Conservation (phyloP, 2,329 filamentous ascomycete genomes). For the Trichoderma sp. region DNA sequence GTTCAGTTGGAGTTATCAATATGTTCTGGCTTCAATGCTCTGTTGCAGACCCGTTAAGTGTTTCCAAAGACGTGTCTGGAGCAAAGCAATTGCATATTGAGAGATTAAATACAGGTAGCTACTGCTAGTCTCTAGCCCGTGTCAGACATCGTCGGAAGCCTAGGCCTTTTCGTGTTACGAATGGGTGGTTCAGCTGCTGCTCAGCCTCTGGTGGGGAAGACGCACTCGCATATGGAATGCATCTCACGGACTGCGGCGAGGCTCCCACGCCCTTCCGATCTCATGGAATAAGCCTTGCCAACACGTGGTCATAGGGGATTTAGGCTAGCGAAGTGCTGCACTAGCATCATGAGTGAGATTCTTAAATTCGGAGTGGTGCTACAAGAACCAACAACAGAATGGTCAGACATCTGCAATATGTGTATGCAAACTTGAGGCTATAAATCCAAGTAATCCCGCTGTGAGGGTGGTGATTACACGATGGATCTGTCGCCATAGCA, state of each 20-base stretch:
- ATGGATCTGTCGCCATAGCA: background rate
- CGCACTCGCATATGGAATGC: background rate
- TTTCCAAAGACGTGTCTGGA: background rate
- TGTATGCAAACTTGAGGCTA: background rate
- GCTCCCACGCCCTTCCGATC: slow-evolving; percentile 12
- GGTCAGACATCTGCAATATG: background rate
- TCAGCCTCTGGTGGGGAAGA: slow-evolving; percentile 11
- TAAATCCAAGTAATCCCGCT: background rate
- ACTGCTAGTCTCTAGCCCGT: background rate
- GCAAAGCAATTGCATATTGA: background rate
- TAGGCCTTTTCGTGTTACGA: background rate
- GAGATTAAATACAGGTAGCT: background rate
- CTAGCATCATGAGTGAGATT: background rate
- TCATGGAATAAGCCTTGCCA: background rate
- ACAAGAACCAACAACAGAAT: background rate
- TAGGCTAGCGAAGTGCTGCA: background rate
- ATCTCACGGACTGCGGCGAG: slow-evolving; percentile 6
- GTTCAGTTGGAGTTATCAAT: background rate
- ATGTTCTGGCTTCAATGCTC: background rate
- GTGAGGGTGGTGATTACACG: background rate
- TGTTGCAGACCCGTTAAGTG: background rate
- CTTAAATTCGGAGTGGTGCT: background rate
- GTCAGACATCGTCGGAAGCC: background rate
- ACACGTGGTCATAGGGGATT: slow-evolving; percentile 10
- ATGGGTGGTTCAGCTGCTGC: slow-evolving; percentile 6